These are phyloP conservation scores for Extremus antarcticus DNA, from an alignment of 495 filamentous ascomycete species.

Conservation along the genomic window DNA sequence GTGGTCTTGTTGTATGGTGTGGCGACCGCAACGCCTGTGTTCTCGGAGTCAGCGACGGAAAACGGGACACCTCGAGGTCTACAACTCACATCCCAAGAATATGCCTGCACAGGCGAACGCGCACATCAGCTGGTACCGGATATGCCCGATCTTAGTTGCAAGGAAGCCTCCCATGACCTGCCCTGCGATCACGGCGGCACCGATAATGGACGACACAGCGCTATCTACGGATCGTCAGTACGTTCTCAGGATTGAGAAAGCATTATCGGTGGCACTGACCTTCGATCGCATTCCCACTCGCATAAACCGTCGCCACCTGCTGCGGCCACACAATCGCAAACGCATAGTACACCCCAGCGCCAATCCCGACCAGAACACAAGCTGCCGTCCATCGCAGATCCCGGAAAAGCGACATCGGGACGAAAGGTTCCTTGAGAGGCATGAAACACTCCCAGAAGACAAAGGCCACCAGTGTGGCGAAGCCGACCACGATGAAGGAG, in stretches of 20 bases:
- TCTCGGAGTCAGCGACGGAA: neutral
- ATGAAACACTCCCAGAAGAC: neutral
- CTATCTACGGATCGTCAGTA: neutral
- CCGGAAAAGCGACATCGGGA: neutral
- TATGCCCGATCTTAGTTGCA: neutral
- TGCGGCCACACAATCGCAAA: neutral
- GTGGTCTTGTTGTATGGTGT: neutral
- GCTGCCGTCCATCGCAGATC: neutral
- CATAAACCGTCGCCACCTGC: neutral
- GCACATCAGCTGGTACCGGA: neutral
- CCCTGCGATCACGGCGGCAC: neutral
- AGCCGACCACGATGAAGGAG: neutral
- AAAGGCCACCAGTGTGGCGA: neutral
- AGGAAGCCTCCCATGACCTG: neutral
- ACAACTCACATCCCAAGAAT: neutral
- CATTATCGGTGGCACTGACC: neutral
- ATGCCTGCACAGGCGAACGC: neutral
- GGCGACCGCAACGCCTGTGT: neutral
- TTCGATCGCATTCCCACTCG: neutral
- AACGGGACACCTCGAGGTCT: neutral
- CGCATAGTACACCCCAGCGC: neutral
- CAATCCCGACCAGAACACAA: neutral
- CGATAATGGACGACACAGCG: neutral
- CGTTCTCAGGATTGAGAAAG: neutral
- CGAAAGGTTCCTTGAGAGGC: neutral